Evolutionary conservation across 2,329 filamentous ascomycete species (phyloP), one percentile per base, ranked within the genome.

Genomic region (Didymosphaeria variabile): DNA sequence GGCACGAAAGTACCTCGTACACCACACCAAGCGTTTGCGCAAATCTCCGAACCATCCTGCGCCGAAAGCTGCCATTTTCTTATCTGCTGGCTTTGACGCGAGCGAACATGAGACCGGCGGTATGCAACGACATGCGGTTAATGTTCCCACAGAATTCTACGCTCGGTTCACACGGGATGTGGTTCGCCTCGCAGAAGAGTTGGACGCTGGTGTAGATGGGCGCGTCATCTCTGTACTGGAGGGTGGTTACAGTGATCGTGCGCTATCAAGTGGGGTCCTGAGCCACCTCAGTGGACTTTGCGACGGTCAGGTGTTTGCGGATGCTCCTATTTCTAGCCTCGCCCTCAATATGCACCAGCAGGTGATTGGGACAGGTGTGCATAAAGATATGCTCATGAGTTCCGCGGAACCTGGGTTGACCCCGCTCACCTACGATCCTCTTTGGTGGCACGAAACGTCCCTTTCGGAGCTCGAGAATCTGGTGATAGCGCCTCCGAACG

Each of bases 121-220:
- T 3, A 99, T 99, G 95, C 95, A 99, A 79, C 87, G 95, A 50
- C 95, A 99, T 78, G 90, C 91, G 60, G 94, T 97, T 71, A 97
- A 97, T 72, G 95, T 99, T 2, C 94, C 95, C 0, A 99, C 94
- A 0, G 92, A 94, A 56, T 99, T 99, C 76, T 99, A 98, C 74
- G 95, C 95, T 52, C 88, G 91, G 1, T 91, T 99, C 66, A 94
- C 94, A 0, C 86, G 89, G 47, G 95, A 99, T 72, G 87, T 97
- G 3, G 90, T 96, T 15, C 88, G 86, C 51, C 82, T 99, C 61
- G 91, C 96, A 0, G 86, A 91, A 44, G 93, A 97, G 75, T 89
- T 92, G 69, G 91, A 86, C 1, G 86, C 92, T 1, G 86, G 87
- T 31, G 91, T 92, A 1, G 90, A 96, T 29, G 94, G 94, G 2